Conservation (phyloP, 73 alveolate species). For the Tetrahymena borealis region DNA sequence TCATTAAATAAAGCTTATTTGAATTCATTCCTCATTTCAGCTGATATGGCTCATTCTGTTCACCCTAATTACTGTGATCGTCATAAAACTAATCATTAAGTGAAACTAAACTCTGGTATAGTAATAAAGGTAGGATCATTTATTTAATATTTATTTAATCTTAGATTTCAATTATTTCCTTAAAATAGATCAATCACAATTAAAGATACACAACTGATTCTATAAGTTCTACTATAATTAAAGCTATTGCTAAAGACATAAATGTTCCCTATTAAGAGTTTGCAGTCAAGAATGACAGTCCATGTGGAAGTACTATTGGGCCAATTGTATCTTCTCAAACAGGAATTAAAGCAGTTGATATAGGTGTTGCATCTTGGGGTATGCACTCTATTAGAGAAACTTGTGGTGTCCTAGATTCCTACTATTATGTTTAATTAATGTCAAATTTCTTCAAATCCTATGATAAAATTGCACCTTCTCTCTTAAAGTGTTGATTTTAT, state of each 20-base stretch:
- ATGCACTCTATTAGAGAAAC: slow-evolving; percentile 97
- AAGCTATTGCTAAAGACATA: slow-evolving; percentile 67
- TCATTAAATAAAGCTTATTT: slow-evolving; percentile 62
- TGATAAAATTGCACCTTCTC: slow-evolving; percentile 23
- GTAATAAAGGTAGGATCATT: slow-evolving; percentile 53
- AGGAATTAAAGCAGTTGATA: slow-evolving; percentile 92
- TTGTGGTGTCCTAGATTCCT: slow-evolving; percentile 82
- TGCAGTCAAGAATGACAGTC: slow-evolving; percentile 87
- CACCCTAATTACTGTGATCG: slow-evolving; percentile 95
- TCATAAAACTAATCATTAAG: slow-evolving; percentile 80
- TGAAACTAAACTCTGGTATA: slow-evolving; percentile 86
- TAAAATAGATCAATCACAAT: slow-evolving; percentile 65
- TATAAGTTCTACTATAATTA: slow-evolving; percentile 73
- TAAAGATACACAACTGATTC: slow-evolving; percentile 94
- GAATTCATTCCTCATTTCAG: slow-evolving; percentile 73
- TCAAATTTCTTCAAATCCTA: slow-evolving; percentile 11
- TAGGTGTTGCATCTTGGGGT: slow-evolving; percentile 94
- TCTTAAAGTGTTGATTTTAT: not conserved
- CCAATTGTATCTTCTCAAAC: slow-evolving; percentile 84
- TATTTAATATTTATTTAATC: not conserved
- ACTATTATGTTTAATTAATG: slow-evolving; percentile 8
- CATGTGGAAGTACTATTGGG: slow-evolving; percentile 97
- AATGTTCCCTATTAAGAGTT: slow-evolving; percentile 89
- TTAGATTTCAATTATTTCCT: not conserved
- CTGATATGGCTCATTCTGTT: slow-evolving; percentile 97